Percentiles rank a stretch among this genome's conserved stretches.
phyloP scores from a whole-genome alignment of 768 basidiomycete species.

The Amanita jacksonii region DNA sequence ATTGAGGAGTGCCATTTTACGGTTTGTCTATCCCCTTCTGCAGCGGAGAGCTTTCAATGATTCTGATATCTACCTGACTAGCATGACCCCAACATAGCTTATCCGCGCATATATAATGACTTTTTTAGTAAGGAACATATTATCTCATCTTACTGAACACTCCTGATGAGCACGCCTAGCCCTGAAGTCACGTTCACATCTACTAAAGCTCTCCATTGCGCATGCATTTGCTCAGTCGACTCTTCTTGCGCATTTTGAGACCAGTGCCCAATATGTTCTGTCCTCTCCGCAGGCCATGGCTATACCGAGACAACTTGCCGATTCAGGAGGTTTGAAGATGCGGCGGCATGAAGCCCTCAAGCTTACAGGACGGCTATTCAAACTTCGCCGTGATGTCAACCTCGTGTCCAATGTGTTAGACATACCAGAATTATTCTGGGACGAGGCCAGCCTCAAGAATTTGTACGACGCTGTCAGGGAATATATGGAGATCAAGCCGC shows the following conservation, averaged over 20 bases:
- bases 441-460: constrained; percentile 80
- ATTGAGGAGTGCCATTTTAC: constrained; percentile 88
- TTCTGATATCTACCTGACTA: no score
- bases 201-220: constrained; percentile 86
- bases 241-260: constrained; percentile 81
- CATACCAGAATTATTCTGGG: constrained; percentile 92
- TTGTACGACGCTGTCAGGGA: constrained; percentile 90
- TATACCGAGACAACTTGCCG: constrained; percentile 77
- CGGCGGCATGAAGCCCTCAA: constrained; percentile 77
- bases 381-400: constrained; percentile 81
- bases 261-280: constrained; percentile 68
- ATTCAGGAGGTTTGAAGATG: constrained; percentile 65
- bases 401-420: constrained; percentile 90
- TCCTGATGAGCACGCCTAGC: constrained; percentile 34
- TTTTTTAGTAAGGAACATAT: constrained; percentile 71
- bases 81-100: constrained; percentile 79
- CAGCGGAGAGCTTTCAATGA: neutral
- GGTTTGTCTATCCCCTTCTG: constrained; percentile 31
- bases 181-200: constrained; percentile 84
- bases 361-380: constrained; percentile 80
- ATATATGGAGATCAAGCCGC: constrained; percentile 84
- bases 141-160: neutral
- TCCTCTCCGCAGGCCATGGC: constrained; percentile 66
- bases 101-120: constrained; percentile 92
- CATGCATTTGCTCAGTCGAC: constrained; percentile 95